These are phyloP conservation scores for Pichia sp. DNA, from an alignment of 1,139 yeast species.

Conservation along the genomic window DNA sequence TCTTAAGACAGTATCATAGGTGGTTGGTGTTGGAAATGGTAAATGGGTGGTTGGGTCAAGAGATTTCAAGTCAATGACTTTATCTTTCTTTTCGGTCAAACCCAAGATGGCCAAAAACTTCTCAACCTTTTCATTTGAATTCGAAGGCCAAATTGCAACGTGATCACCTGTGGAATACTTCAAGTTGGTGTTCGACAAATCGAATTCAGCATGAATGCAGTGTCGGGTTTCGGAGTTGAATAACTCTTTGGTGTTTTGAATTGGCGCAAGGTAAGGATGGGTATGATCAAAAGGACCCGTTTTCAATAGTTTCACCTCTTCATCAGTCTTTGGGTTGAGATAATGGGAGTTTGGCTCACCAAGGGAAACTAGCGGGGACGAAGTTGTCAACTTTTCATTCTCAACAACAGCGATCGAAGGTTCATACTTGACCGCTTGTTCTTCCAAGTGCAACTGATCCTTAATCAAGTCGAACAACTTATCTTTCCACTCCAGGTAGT, in stretches of 20 bases:
- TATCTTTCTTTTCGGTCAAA: constrained; percentile 48
- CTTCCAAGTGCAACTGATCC: constrained; percentile 61
- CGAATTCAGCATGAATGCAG: constrained; percentile 90
- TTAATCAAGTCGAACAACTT: constrained; percentile 62
- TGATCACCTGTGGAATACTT: constrained; percentile 95
- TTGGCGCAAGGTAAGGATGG: constrained; percentile 80
- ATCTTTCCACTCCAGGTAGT: constrained; percentile 91
- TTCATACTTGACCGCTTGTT: constrained; percentile 72
- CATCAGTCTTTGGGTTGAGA: constrained; percentile 36
- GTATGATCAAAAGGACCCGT: constrained; percentile 80
- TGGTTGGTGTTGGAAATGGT: constrained; percentile 89
- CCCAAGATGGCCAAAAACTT: constrained; percentile 63
- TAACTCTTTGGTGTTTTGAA: constrained; percentile 59
- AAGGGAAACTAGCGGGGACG: constrained; percentile 49
- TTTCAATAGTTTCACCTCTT: constrained; percentile 38
- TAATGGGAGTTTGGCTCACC: constrained; percentile 84
- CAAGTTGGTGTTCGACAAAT: constrained; percentile 67
- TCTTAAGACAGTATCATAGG: constrained; percentile 81
- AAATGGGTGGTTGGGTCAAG: constrained; percentile 59
- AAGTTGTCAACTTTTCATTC: constrained; percentile 30
- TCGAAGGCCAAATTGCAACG: constrained; percentile 91
- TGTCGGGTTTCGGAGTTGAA: constrained; percentile 59
- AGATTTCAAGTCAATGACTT: constrained; percentile 61
- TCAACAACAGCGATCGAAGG: constrained; percentile 53
- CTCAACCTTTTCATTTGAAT: constrained; percentile 68